Evolutionary conservation across 495 filamentous ascomycete genomes (phyloP).

Genomic region (Neurospora sp.): DNA sequence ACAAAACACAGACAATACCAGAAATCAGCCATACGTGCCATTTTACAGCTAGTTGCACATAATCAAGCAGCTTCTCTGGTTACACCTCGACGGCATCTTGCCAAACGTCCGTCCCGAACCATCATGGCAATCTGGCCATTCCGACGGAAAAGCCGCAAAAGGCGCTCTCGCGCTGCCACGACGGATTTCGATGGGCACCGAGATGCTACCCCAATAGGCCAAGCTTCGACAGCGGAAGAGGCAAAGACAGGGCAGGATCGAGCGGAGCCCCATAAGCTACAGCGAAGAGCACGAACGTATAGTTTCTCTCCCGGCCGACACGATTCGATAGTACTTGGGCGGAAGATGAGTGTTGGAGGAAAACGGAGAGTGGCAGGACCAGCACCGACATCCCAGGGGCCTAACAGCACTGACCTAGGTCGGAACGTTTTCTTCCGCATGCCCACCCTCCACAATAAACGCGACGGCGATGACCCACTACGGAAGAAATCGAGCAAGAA

Average conservation of each 20-base stretch:
- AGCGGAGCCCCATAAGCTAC: slow-evolving; percentile 36
- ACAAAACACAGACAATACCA: slow-evolving; percentile 1
- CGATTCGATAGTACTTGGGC: slow-evolving; percentile 33
- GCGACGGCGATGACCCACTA: slow-evolving; percentile 44
- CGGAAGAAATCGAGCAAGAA: slow-evolving; percentile 68
- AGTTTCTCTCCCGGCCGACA: slow-evolving; percentile 44
- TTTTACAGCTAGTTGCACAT: neutral
- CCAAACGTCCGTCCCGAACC: neutral
- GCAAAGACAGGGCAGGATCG: slow-evolving; percentile 18
- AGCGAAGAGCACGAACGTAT: slow-evolving; percentile 37
- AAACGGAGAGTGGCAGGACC: slow-evolving; percentile 24
- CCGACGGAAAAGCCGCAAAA: slow-evolving; percentile 51
- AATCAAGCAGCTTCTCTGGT: neutral
- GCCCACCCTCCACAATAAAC: slow-evolving; percentile 59
- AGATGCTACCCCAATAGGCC: slow-evolving; percentile 6
- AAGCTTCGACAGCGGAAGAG: slow-evolving; percentile 11
- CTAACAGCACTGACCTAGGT: slow-evolving; percentile 21
- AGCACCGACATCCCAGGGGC: slow-evolving; percentile 16
- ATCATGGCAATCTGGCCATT: slow-evolving; percentile 72
- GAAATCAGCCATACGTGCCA: neutral
- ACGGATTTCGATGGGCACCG: slow-evolving; percentile 20
- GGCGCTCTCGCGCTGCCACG: slow-evolving; percentile 29
- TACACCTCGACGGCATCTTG: neutral
- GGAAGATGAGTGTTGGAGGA: slow-evolving; percentile 14
- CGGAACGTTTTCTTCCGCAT: slow-evolving; percentile 34